Evolutionary conservation across 2,329 filamentous ascomycete species (phyloP).

Genomic region (Pseudogymnoascus sp.): DNA sequence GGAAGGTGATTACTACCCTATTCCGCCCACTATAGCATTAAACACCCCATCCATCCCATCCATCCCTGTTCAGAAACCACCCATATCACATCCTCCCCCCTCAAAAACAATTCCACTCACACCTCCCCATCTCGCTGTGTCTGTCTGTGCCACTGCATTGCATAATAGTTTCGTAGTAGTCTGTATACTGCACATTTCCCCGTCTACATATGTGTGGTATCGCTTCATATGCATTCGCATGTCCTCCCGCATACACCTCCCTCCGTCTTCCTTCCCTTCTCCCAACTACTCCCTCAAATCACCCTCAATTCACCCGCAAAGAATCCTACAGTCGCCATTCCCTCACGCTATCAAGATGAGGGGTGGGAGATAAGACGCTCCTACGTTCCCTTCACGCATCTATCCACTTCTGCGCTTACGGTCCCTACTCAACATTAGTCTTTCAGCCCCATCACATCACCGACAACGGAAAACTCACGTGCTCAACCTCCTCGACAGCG

Average conservation of each 20-base stretch:
- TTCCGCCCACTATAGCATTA: neutral
- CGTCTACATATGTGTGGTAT: neutral
- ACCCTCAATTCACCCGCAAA: neutral
- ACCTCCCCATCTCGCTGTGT: too few species aligned
- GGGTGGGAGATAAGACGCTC: neutral
- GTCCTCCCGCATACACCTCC: neutral
- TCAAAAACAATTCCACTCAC: too few species aligned
- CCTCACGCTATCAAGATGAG: neutral
- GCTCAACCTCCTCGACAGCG: constrained; percentile 84
- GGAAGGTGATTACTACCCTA: neutral
- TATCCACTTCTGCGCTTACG: constrained; percentile 1
- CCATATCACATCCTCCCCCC: neutral
- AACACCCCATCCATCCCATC: neutral
- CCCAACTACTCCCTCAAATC: neutral
- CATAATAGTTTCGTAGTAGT: neutral
- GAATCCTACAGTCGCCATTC: neutral
- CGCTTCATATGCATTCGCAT: neutral
- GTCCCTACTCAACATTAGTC: neutral
- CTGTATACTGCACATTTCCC: neutral
- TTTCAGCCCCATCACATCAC: too few species aligned
- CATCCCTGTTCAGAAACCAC: neutral
- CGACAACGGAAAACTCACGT: too few species aligned
- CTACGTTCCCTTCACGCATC: neutral
- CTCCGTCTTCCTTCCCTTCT: neutral
- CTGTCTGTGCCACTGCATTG: neutral